Evolutionary conservation across 768 basidiomycete genomes (phyloP).

Genomic region (Neoboletus magnificus): DNA sequence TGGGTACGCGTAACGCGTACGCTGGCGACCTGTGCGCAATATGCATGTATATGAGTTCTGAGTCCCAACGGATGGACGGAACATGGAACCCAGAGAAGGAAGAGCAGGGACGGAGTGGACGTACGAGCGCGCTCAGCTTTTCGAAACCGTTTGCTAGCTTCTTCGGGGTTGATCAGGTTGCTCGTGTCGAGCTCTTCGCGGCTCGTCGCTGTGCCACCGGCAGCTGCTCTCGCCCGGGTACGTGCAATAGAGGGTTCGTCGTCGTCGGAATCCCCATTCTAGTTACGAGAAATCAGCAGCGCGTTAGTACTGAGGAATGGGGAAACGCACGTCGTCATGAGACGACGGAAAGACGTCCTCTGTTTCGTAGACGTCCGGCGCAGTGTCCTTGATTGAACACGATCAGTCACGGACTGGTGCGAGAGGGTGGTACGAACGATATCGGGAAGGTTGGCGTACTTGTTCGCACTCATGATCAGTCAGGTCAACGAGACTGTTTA

Average conservation of each 20-base stretch:
- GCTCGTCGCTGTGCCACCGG: constrained; percentile 35
- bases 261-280: constrained; percentile 59
- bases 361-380: constrained; percentile 90
- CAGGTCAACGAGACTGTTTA: neutral
- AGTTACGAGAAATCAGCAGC: constrained; percentile 7
- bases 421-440: constrained; percentile 54
- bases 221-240: constrained; percentile 30
- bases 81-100: too few relatives aligned
- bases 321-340: constrained; percentile 46
- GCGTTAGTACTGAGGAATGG: neutral
- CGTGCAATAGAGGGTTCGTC: constrained; percentile 52
- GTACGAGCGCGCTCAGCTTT: constrained; percentile 66
- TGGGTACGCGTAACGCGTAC: constrained; percentile 66
- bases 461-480: constrained; percentile 56
- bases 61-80: neutral
- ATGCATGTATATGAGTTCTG: neutral
- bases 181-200: constrained; percentile 70
- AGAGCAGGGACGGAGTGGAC: constrained; percentile 6
- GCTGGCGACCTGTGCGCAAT: constrained; percentile 40
- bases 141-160: constrained; percentile 67
- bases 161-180: constrained; percentile 58
- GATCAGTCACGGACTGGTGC: neutral
- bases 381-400: constrained; percentile 63
- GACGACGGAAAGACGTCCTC: constrained; percentile 66
- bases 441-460: constrained; percentile 89